Evolutionary conservation across 345 rosid species (phyloP).

Genomic region (Arabidopsis suecica): DNA sequence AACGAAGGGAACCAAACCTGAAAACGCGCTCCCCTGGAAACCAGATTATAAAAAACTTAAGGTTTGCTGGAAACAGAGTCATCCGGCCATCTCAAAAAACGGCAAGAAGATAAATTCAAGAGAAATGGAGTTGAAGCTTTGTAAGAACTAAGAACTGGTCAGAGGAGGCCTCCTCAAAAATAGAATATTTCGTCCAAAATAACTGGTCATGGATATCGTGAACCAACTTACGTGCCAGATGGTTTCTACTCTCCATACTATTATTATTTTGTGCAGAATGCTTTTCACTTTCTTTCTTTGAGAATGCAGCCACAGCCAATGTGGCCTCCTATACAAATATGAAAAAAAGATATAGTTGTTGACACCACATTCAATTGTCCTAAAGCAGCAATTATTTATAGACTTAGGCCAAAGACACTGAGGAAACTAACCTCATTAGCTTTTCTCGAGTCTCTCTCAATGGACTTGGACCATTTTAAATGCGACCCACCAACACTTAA

Average conservation of each 20-base stretch:
- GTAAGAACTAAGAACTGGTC: conserved; percentile 26
- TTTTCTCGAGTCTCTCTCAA: conserved; percentile 78
- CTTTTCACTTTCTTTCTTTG: conserved; percentile 71
- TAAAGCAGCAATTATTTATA: conserved; percentile 16
- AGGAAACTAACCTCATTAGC: conserved; percentile 77
- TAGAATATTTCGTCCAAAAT: conserved; percentile 21
- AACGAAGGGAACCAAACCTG: conserved; percentile 79
- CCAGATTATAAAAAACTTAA: conserved; percentile 14
- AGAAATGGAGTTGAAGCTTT: conserved; percentile 30
- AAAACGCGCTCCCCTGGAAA: conserved; percentile 76
- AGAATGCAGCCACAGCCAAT: conserved; percentile 81
- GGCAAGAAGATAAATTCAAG: conserved; percentile 17
- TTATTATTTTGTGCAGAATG: conserved; percentile 45
- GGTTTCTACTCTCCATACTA: conserved; percentile 52
- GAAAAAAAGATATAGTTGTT: conserved; percentile 16
- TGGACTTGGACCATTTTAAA: conserved; percentile 96
- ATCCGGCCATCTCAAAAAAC: conserved; percentile 27
- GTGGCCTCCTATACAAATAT: conserved; percentile 76
- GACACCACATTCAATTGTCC: conserved; percentile 14
- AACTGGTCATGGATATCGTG: conserved; percentile 37
- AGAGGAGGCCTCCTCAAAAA: conserved; percentile 24
- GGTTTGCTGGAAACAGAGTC: conserved; percentile 25
- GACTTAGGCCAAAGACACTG: conserved; percentile 9
- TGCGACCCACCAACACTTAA: conserved; percentile 86
- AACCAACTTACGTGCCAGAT: conserved; percentile 57